Percentiles rank a stretch among this genome's conserved stretches.
Conservation (phyloP, 2,329 filamentous ascomycete species). For the Colletotrichum sp. region DNA sequence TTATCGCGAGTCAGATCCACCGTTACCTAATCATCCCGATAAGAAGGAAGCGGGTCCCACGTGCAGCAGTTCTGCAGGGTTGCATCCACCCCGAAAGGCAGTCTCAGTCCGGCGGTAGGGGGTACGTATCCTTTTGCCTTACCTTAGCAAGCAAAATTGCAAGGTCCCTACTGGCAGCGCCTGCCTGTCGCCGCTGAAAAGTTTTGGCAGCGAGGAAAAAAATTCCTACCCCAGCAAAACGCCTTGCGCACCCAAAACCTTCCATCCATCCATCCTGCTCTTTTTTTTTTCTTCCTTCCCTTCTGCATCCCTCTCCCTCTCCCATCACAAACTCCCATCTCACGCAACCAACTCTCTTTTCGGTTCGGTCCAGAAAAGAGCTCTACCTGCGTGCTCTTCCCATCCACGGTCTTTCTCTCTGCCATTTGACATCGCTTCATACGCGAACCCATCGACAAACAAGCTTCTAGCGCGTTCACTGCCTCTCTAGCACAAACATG, state of each 20-base stretch:
- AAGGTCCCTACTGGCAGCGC: slow-evolving; percentile 2
- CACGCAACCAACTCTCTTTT: slow-evolving; percentile 14
- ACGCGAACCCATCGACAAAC: background rate
- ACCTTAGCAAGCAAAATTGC: slow-evolving; percentile 3
- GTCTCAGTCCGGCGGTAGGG: background rate
- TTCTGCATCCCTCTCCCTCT: slow-evolving; percentile 18
- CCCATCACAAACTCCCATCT: slow-evolving; percentile 15
- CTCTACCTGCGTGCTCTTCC: background rate
- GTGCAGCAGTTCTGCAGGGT: background rate
- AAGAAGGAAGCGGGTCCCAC: background rate
- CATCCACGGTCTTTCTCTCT: slow-evolving; percentile 7
- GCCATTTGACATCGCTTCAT: slow-evolving; percentile 8
- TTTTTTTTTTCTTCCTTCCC: background rate
- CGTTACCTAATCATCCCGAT: slow-evolving; percentile 3
- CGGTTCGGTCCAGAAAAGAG: slow-evolving; percentile 14
- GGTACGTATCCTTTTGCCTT: slow-evolving; percentile 19
- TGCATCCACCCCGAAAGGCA: background rate
- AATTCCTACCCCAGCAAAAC: slow-evolving; percentile 16
- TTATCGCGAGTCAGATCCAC: slow-evolving; percentile 20
- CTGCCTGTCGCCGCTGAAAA: slow-evolving; percentile 14
- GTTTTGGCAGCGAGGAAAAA: slow-evolving; percentile 17
- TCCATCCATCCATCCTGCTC: slow-evolving; percentile 6
- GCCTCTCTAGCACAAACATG: slow-evolving; percentile 37
- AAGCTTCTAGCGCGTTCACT: background rate
- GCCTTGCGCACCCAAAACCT: slow-evolving; percentile 15